Evolutionary conservation across 768 basidiomycete species (phyloP).

Genomic region (Rhodotorula paludigena): DNA sequence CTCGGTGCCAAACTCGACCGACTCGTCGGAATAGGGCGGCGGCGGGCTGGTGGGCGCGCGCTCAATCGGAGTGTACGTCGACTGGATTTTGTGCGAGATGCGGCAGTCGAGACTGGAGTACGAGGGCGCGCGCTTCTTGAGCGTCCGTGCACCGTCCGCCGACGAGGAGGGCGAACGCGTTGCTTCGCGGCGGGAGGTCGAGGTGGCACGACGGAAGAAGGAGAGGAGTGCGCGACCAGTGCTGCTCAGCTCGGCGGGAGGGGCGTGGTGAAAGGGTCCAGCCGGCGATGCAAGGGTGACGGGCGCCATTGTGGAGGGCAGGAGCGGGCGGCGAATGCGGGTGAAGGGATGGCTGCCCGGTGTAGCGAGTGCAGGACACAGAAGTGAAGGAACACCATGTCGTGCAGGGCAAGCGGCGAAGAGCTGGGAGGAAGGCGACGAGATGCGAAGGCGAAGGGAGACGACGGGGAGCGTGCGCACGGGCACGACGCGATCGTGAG

Average conservation of each 20-base stretch:
- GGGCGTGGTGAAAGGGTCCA: background rate
- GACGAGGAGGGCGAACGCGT: background rate
- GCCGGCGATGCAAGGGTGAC: background rate
- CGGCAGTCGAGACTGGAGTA: background rate
- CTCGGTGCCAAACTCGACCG: background rate
- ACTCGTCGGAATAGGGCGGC: background rate
- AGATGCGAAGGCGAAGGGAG: too few species aligned
- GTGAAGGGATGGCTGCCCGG: too few species aligned
- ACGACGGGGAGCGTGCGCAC: too few species aligned
- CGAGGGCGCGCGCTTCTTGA: background rate
- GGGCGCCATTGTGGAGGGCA: background rate
- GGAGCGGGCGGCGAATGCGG: background rate
- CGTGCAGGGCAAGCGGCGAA: too few species aligned
- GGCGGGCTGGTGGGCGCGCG: background rate
- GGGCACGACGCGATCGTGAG: too few species aligned
- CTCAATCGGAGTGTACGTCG: background rate
- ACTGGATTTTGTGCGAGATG: background rate
- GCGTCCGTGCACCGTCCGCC: too few species aligned
- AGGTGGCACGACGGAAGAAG: too few species aligned
- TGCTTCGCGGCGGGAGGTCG: background rate
- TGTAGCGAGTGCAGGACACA: too few species aligned
- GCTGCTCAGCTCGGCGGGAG: background rate
- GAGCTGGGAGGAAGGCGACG: too few species aligned
- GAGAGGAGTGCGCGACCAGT: background rate
- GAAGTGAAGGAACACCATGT: too few species aligned